A percentile compares a stretch with the other conserved stretches of the same genome.
phyloP scores from a whole-genome alignment of 2,329 filamentous ascomycete genomes.

The Lachnellula hyalina region DNA sequence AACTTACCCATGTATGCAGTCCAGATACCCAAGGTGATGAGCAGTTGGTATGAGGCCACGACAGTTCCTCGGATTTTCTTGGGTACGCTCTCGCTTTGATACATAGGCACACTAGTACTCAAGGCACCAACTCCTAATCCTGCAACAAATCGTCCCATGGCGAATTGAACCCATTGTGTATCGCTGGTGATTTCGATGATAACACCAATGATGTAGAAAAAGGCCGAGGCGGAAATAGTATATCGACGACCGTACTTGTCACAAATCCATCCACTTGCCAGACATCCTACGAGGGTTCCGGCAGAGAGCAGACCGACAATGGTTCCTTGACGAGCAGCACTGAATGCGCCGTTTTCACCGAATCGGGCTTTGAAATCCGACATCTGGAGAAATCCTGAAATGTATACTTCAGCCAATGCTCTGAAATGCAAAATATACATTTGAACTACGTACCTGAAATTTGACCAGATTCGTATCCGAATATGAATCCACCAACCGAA shows the following conservation, averaged over 20 bases:
- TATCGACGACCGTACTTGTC: constrained; percentile 56
- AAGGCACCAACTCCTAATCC: constrained; percentile 61
- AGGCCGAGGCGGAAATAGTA: constrained; percentile 56
- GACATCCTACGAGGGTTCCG: constrained; percentile 53
- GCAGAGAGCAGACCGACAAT: constrained; percentile 59
- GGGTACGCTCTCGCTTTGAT: constrained; percentile 61
- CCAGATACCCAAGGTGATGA: constrained; percentile 65
- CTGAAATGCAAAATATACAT: background rate
- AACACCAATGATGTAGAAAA: constrained; percentile 60
- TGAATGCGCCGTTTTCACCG: constrained; percentile 44
- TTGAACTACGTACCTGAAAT: constrained; percentile 41
- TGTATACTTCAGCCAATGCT: constrained; percentile 29
- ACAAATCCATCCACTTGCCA: constrained; percentile 54
- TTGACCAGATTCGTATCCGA: constrained; percentile 38
- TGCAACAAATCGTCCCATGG: constrained; percentile 59
- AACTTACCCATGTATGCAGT: constrained; percentile 44
- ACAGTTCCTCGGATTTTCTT: constrained; percentile 59
- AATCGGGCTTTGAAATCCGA: constrained; percentile 51
- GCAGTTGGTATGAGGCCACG: constrained; percentile 61
- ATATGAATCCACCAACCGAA: constrained; percentile 53
- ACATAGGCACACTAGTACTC: constrained; percentile 62
- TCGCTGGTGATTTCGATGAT: constrained; percentile 57
- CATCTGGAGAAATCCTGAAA: constrained; percentile 57
- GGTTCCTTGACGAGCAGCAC: constrained; percentile 54
- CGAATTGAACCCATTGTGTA: constrained; percentile 57